A percentile compares a stretch with the other conserved stretches of the same genome.
Conservation (phyloP, 2,329 filamentous ascomycete genomes). For the Chaetomiaceae sp. region DNA sequence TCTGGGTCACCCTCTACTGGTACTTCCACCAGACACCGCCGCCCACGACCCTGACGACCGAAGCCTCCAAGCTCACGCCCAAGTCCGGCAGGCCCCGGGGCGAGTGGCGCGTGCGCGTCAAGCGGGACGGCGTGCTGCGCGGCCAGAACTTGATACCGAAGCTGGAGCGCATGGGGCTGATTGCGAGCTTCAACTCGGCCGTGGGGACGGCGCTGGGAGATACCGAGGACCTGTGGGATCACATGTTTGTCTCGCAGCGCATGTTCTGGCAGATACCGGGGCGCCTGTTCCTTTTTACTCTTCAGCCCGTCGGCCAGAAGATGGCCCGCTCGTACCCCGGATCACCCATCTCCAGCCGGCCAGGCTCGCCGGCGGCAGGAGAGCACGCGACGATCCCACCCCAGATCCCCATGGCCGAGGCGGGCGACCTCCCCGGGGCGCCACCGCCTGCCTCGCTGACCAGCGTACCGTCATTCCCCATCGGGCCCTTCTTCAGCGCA, state of each 20-base stretch:
- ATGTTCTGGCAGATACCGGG: conserved; percentile 92
- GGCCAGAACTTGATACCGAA: conserved; percentile 80
- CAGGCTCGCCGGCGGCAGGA: conserved; percentile 44
- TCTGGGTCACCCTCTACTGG: conserved; percentile 93
- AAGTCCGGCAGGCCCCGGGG: conserved; percentile 68
- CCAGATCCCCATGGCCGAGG: conserved; percentile 25
- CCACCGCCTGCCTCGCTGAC: conserved; percentile 35
- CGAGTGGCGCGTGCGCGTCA: conserved; percentile 83
- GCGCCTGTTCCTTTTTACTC: conserved; percentile 80
- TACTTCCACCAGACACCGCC: conserved; percentile 90
- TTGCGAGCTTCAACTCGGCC: conserved; percentile 69
- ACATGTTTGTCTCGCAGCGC: conserved; percentile 75
- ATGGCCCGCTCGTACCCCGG: conserved; percentile 38
- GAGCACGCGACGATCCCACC: conserved; percentile 22
- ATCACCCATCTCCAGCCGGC: conserved; percentile 51
- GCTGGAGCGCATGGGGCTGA: conserved; percentile 87
- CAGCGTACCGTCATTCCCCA: conserved; percentile 38
- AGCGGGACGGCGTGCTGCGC: conserved; percentile 81
- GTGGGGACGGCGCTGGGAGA: conserved; percentile 64
- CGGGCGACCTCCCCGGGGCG: conserved; percentile 38
- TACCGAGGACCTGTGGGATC: conserved; percentile 62
- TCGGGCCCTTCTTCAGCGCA: conserved; percentile 72
- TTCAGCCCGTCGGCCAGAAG: conserved; percentile 51
- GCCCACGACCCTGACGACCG: conserved; percentile 56
- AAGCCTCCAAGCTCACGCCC: conserved; percentile 62